Conservation (phyloP, 768 basidiomycete genomes). For the Hypholoma sublateritium region DNA sequence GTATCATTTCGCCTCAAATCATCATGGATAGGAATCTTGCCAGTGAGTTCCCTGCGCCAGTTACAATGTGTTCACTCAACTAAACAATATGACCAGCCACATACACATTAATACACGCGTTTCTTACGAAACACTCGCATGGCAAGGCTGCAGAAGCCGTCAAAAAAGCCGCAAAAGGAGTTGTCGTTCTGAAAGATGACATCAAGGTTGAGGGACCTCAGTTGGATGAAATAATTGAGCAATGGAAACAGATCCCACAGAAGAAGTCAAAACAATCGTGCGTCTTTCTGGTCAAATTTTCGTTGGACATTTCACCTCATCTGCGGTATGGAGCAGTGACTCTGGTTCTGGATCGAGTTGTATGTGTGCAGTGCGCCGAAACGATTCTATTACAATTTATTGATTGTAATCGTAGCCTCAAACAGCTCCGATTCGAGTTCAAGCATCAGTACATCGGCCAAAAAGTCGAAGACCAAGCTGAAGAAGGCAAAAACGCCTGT, state of each 20-base stretch:
- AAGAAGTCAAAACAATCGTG: constrained; percentile 19
- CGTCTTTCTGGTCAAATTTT: neutral
- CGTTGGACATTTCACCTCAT: neutral
- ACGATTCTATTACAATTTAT: constrained; percentile 22
- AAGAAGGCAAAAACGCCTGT: constrained; percentile 19
- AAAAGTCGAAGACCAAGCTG: constrained; percentile 24
- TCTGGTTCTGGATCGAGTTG: constrained; percentile 23
- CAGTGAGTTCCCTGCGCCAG: constrained; percentile 34
- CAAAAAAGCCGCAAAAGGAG: constrained; percentile 68
- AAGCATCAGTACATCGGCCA: constrained; percentile 11
- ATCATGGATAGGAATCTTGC: constrained; percentile 54
- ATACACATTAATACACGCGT: constrained; percentile 75
- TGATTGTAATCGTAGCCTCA: constrained; percentile 6
- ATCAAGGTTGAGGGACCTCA: constrained; percentile 46
- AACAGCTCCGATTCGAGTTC: constrained; percentile 12
- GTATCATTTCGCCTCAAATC: neutral
- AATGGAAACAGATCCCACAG: constrained; percentile 52
- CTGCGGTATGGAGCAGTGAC: constrained; percentile 11
- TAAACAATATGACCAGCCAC: constrained; percentile 45
- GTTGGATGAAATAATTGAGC: constrained; percentile 62
- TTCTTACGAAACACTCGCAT: constrained; percentile 66
- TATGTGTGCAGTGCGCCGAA: constrained; percentile 22
- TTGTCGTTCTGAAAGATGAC: constrained; percentile 60
- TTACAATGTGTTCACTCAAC: neutral
- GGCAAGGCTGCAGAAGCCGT: constrained; percentile 70